Evolutionary conservation across 1,284 basidiomycete species (phyloP), one percentile per base, ranked within the genome.

Genomic region (Rhodotorula sp.): DNA sequence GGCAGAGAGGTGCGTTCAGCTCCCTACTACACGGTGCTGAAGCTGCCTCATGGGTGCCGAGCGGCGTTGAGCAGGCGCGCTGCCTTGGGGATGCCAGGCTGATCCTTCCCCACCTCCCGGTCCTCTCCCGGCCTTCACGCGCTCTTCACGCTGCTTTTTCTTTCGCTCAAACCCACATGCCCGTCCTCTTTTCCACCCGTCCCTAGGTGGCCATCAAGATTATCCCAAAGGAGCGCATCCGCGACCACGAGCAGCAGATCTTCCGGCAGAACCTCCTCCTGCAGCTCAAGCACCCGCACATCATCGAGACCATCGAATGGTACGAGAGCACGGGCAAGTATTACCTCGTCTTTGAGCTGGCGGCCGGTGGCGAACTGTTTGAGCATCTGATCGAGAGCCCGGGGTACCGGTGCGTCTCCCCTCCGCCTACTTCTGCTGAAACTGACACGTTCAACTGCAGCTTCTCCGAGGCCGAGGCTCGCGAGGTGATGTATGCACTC

Each of bases 261-360:
- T 68, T 59, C n/a, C 57, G 70, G 10, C 61, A 72, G n/a, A 72
- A 70, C 62, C 69, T 69, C 10, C 66, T 75, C 37, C 39, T 64
- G 12, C 62, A 56, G 27, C 60, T 74, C 61, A 71, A 69, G 48
- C 66, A 71, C 46, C 56, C 64, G 21, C 65, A 72, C 50, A 65
- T 70, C n/a, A 70, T 69, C 54, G 65, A 70, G 41, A 55, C 56
- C 34, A 39, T 64, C 62, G 80, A 81, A 58, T 82, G 81, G 80
- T 82, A 82, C 75, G 80, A 81, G 70, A 74, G 71, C 41, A 48
- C 55, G 62, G 25, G 27, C 25, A 55, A 60, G 77, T 82, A 79
- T 73, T 83, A 82, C 66, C 78, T 83, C 61, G 81, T 82, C 0
- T 82, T 82, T 37, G 82, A 83, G 68, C 79, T 81, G 32, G 82